Conservation (phyloP, 2,329 filamentous ascomycete species). For the Trichoderma endophyticum region DNA sequence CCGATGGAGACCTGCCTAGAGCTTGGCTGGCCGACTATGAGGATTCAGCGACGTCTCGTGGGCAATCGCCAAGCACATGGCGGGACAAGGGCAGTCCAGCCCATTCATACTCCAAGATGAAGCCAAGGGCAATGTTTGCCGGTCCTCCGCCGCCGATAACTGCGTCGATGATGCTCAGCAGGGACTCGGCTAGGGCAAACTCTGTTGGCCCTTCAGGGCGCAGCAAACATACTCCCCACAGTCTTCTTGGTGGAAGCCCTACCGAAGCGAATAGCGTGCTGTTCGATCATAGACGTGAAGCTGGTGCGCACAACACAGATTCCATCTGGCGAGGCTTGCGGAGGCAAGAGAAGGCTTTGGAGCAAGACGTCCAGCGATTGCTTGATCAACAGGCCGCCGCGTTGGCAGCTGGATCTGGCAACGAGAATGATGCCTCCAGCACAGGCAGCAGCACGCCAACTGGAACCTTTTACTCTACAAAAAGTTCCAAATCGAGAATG, state of each 20-base stretch:
- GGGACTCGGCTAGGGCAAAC: neutral
- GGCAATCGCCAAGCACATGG: constrained; percentile 22
- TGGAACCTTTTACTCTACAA: constrained; percentile 38
- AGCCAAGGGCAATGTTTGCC: constrained; percentile 39
- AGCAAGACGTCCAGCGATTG: constrained; percentile 46
- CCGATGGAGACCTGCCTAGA: constrained; percentile 25
- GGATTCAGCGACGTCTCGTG: constrained; percentile 12
- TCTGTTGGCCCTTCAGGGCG: constrained; percentile 6
- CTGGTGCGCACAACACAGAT: constrained; percentile 36
- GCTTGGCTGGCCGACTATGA: constrained; percentile 24
- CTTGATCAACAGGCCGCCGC: constrained; percentile 49
- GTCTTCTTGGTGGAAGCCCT: constrained; percentile 15
- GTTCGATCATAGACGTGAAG: constrained; percentile 35
- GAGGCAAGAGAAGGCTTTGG: constrained; percentile 44
- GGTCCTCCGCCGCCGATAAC: constrained; percentile 53
- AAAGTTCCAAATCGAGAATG: constrained; percentile 40
- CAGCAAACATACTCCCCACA: neutral
- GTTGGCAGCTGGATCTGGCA: constrained; percentile 38
- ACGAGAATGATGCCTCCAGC: constrained; percentile 34
- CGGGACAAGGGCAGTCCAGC: constrained; percentile 28
- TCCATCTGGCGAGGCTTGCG: constrained; percentile 47
- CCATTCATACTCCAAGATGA: constrained; percentile 33
- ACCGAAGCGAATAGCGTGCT: constrained; percentile 33
- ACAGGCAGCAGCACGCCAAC: constrained; percentile 43
- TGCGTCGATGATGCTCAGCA: constrained; percentile 38